Conservation (phyloP, 1,284 basidiomycete genomes). For the Heterobasidion occidentale region DNA sequence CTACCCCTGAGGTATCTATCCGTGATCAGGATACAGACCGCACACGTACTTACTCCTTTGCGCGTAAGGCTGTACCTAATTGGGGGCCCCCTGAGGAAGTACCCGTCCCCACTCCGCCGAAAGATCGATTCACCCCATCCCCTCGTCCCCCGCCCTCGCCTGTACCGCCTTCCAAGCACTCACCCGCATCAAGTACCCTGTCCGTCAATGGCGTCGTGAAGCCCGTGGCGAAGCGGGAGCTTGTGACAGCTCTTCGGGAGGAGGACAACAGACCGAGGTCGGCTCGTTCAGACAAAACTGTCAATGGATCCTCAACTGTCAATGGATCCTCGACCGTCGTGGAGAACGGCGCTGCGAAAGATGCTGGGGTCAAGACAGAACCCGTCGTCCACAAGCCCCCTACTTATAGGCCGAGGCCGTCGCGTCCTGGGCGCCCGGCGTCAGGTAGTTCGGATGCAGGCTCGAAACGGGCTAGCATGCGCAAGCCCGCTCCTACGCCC, state of each 20-base stretch:
- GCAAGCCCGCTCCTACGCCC: conserved; percentile 6
- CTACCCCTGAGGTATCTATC: conserved; percentile 4
- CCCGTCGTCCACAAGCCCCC: background rate
- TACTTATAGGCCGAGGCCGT: background rate
- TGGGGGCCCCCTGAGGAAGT: conserved; percentile 7
- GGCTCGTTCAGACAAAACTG: background rate
- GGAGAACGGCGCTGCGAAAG: background rate
- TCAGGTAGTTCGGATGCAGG: background rate
- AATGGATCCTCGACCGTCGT: background rate
- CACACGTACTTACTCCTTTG: conserved; percentile 13
- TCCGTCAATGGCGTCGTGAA: background rate
- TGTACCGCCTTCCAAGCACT: background rate
- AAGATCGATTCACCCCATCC: background rate
- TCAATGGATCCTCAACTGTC: background rate
- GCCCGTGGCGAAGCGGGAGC: background rate
- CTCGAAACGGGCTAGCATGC: background rate
- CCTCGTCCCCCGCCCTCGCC: background rate
- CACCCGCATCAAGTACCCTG: background rate
- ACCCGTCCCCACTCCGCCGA: background rate
- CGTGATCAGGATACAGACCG: conserved; percentile 6
- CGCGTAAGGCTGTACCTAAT: conserved; percentile 18
- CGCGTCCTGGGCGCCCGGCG: background rate
- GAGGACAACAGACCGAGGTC: background rate
- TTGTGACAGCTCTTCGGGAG: background rate
- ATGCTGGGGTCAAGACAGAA: background rate